Conservation (phyloP, 2,329 filamentous ascomycete species). For the Alternaria rosae region DNA sequence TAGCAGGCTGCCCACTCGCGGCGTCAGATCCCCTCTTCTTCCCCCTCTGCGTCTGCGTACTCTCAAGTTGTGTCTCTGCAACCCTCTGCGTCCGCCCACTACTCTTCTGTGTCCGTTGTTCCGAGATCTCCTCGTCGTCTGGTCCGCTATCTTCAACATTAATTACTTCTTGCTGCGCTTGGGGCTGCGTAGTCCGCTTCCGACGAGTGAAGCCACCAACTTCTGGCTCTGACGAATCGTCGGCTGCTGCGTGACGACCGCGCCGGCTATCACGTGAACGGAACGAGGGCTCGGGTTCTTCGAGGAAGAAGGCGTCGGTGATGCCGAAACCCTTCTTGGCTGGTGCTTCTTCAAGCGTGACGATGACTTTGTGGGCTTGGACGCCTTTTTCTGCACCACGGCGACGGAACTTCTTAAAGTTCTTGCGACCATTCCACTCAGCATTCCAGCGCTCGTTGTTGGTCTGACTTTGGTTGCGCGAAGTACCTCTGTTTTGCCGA, state of each 20-base stretch:
- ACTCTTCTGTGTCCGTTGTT: slow-evolving; percentile 28
- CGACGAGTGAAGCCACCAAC: slow-evolving; percentile 40
- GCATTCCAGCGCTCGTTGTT: slow-evolving; percentile 79
- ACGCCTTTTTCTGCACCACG: slow-evolving; percentile 48
- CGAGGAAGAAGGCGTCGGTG: slow-evolving; percentile 78
- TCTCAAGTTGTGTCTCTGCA: slow-evolving; percentile 42
- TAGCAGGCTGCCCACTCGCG: slow-evolving; percentile 33
- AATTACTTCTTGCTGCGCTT: slow-evolving; percentile 26
- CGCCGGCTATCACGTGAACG: slow-evolving; percentile 23
- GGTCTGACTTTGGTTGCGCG: slow-evolving; percentile 33
- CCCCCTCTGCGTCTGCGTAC: slow-evolving; percentile 32
- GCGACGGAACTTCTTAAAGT: slow-evolving; percentile 88
- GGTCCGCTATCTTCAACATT: slow-evolving; percentile 43
- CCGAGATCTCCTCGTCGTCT: slow-evolving; percentile 35
- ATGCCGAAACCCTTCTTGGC: slow-evolving; percentile 75
- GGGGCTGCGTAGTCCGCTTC: slow-evolving; percentile 18
- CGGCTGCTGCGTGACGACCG: slow-evolving; percentile 7
- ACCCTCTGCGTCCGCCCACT: slow-evolving; percentile 36
- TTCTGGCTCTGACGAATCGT: slow-evolving; percentile 37
- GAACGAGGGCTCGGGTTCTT: slow-evolving; percentile 44
- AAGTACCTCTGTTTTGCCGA: slow-evolving; percentile 31
- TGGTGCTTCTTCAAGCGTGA: slow-evolving; percentile 72
- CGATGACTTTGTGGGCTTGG: slow-evolving; percentile 66
- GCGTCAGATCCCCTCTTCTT: slow-evolving; percentile 41
- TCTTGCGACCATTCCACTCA: slow-evolving; percentile 91